Conservation (phyloP, 805 yeast species). For the Pichia eremophila region DNA sequence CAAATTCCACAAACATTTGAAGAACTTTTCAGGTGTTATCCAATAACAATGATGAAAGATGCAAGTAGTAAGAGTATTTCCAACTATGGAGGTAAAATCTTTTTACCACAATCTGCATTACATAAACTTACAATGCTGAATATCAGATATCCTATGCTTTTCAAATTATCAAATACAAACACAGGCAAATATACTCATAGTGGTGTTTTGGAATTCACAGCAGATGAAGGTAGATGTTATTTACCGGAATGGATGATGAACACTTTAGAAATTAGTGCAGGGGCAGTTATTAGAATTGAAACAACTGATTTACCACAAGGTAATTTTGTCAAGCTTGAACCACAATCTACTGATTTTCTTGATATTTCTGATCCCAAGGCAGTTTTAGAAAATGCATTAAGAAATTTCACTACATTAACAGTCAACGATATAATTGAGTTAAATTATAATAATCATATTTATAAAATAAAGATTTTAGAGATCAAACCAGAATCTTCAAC, state of each 20-base stretch:
- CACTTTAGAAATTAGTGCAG: conserved; percentile 64
- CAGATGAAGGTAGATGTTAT: conserved; percentile 94
- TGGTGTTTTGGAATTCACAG: conserved; percentile 92
- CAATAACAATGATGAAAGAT: conserved; percentile 84
- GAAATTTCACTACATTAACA: conserved; percentile 83
- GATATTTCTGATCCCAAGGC: conserved; percentile 96
- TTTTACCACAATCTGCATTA: conserved; percentile 87
- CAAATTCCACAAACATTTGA: conserved; percentile 41
- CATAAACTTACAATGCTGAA: conserved; percentile 83
- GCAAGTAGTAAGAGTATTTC: conserved; percentile 61
- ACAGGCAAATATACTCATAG: conserved; percentile 59
- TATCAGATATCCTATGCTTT: conserved; percentile 93
- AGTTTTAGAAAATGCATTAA: conserved; percentile 82
- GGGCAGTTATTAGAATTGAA: conserved; percentile 67
- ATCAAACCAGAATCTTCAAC: conserved; percentile 64
- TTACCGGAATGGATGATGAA: conserved; percentile 95
- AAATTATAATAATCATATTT: conserved; percentile 69
- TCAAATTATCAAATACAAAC: conserved; percentile 63
- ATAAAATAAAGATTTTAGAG: conserved; percentile 76
- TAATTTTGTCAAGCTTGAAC: conserved; percentile 83
- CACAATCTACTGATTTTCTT: conserved; percentile 86
- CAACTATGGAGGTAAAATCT: conserved; percentile 92
- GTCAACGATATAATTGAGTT: conserved; percentile 79
- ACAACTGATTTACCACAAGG: conserved; percentile 81
- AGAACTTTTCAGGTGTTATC: conserved; percentile 87